Base-by-base conservation (phyloP, 2,329 filamentous ascomycete genomes). In the Fusarium gaditjirri region DNA sequence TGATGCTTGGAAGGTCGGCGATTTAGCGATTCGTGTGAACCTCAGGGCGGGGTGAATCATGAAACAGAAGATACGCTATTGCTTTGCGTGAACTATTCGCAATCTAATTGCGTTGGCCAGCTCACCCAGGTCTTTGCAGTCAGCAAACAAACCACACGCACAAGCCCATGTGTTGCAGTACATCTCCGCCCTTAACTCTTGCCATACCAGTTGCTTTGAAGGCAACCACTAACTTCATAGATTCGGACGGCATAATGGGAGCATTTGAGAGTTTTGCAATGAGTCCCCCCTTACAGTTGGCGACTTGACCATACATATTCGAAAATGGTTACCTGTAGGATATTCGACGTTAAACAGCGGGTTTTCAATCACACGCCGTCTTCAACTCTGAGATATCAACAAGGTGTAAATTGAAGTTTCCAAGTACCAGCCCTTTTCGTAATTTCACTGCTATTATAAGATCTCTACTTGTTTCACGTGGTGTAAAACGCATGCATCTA, bases 71-170 rank as follows among this genome's bases (percentile, higher is more conserved):
- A 35, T 46, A 19, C 8, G 29, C 5, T 47, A 27, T 13, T 27
- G 5, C 19, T 19, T 39, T n/a, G 33, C 33, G 49, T 27, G 13
- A 38, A 27, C 29, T 33, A 25, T 35, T 56, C 23, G 23, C 53
- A 47, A 46, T 25, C 17, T 27, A 23, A 25, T 27, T 25, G 27
- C 29, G 19, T 56, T 47, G 50, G 16, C 29, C 39, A n/a, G 13
- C 10, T n/a, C 14, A 56, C 10, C 21, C 14, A 44, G 33, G 49
- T 5, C 43, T 29, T 36, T 25, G 33, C 31, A 36, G 8, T 27
- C 29, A 49, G 31, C 54, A 57, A 57, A 29, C 41, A 49, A 49
- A 49, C 12, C 41, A 27, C 8, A 57, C 19, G 27, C 19, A 8
- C 10, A 29, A 29, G 11, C 17, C 13, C 23, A 36, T 33, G 16